Conservation (phyloP, 148 eudicot species). For the Linanthus parryae region DNA sequence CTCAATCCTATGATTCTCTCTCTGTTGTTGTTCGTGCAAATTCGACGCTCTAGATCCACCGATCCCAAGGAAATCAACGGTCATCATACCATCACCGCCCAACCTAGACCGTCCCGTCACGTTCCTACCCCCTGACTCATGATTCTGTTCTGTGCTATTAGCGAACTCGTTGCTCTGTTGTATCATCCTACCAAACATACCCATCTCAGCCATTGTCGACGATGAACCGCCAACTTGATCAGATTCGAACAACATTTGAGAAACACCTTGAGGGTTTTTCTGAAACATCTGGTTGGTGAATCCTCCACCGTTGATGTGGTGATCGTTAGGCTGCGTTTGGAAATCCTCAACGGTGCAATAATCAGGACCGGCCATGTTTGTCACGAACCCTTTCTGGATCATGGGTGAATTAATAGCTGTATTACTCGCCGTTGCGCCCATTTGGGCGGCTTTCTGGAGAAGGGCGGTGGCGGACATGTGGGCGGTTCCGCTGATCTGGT, state of each 20-base stretch:
- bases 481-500: neutral
- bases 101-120: neutral
- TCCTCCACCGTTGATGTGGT: neutral
- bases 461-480: constrained; percentile 3
- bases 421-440: neutral
- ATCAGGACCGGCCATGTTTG: neutral
- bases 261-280: neutral
- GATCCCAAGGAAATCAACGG: neutral
- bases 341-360: no score
- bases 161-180: neutral
- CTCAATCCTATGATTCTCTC: neutral
- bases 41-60: neutral
- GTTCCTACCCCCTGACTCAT: neutral
- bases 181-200: constrained; percentile 1
- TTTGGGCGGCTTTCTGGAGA: constrained; percentile 3
- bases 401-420: neutral
- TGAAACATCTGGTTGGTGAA: neutral
- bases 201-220: neutral
- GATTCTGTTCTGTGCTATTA: neutral
- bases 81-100: neutral
- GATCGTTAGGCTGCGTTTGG: neutral
- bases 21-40: neutral
- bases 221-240: neutral
- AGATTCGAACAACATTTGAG: neutral
- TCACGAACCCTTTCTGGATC: neutral